Evolutionary conservation across 441 rosid genomes (phyloP), one percentile per base, ranked within the genome.

Genomic region (Gossypium gossypioides): DNA sequence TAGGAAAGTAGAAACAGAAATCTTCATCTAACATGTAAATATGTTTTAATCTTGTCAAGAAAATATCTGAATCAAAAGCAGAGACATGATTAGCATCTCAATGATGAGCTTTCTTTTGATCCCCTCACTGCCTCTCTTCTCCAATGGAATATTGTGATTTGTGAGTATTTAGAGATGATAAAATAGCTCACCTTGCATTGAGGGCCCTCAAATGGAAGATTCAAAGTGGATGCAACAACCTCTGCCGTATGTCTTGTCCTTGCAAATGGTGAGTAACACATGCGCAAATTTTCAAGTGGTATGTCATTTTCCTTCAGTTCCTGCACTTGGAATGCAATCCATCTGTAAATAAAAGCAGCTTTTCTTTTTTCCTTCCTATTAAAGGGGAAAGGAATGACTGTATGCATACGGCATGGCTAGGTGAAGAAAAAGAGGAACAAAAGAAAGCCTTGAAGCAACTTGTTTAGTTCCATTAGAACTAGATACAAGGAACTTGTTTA

Each of bases 251-350:
- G 94, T 60, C 79, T 82, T 34, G 97, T 94, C 82, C 97, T 87
- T 57, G 97, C 78, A 81, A 91, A 94, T 2, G 97, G 97, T 2
- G 99, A 92, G 82, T 88, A 94, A 79, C 91, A 94, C 18, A 94
- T 89, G 58, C 89, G 89, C 29, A 90, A 96, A 62, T 74, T 85
- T 72, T 86, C 89, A 6, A 85, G 76, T 2, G 83, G 78, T 37
- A 87, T 75, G 66, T 76, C 82, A 18, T 77, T 78, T 79, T 88
- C 90, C 80, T 85, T 80, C 70, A 95, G 80, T 76, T 85, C 88
- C 97, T 94, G 88, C 79, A 80, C 29, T 74, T 16, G 58, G 67
- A 25, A 66, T 29, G 2, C 57, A 2, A 66, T 72, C 6, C 66
- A 44, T 58, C 18, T 2, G 15, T 1, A 27, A 42, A 34, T 62